phyloP scores from a whole-genome alignment of 331 rosid species.

The Malus hybrid region DNA sequence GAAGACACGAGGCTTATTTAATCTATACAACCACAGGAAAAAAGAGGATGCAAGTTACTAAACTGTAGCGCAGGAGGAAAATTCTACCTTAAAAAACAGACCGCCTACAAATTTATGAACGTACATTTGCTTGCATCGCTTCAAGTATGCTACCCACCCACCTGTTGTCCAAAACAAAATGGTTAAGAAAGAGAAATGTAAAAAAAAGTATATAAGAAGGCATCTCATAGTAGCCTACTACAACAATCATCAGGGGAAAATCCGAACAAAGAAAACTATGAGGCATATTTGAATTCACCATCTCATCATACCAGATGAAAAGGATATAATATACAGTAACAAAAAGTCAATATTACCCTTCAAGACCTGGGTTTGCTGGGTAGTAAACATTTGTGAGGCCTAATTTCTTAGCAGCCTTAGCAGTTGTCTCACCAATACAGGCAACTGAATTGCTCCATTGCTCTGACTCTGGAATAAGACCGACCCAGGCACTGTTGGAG shows the following conservation, averaged over 20 bases:
- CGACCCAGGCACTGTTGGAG: constrained; percentile 78
- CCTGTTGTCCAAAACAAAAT: constrained; percentile 36
- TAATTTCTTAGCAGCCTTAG: constrained; percentile 57
- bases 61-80: neutral
- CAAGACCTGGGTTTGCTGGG: constrained; percentile 83
- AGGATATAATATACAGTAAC: neutral
- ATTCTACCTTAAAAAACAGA: constrained; percentile 6
- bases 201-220: neutral
- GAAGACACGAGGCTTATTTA: neutral
- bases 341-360: constrained; percentile 54
- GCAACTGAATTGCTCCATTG: constrained; percentile 70
- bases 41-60: neutral
- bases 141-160: constrained; percentile 88
- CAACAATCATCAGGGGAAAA: neutral
- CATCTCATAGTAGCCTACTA: neutral
- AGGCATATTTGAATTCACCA: too few species aligned
- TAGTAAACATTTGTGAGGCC: constrained; percentile 72
- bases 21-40: neutral
- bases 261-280: neutral
- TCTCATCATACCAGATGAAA: too few species aligned
- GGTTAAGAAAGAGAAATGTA: neutral
- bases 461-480: constrained; percentile 45
- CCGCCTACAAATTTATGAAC: neutral
- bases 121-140: constrained; percentile 54
- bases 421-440: constrained; percentile 98